phyloP scores from a whole-genome alignment of 176 grass and related monocot genomes.

The Rhynchospora tenuis region DNA sequence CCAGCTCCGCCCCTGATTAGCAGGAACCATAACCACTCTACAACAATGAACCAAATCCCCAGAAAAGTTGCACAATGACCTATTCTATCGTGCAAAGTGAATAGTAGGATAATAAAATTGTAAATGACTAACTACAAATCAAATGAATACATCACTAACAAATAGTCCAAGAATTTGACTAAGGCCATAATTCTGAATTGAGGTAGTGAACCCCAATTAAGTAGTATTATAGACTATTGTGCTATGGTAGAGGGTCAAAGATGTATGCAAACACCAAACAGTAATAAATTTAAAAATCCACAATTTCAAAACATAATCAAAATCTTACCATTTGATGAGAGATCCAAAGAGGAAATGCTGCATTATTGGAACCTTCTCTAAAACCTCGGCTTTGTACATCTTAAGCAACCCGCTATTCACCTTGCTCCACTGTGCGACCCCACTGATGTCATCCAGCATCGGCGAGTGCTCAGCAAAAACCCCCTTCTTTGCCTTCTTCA shows the following conservation, averaged over 20 bases:
- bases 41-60: background rate
- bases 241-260: background rate
- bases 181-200: background rate
- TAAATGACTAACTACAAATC: background rate
- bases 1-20: background rate
- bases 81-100: background rate
- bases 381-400: slow-evolving; percentile 97
- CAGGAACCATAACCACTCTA: background rate
- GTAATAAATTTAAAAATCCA: background rate
- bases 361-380: slow-evolving; percentile 97
- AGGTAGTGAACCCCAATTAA: background rate
- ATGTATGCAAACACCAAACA: background rate
- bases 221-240: background rate
- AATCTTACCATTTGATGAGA: slow-evolving; percentile 84
- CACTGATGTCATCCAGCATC: slow-evolving; percentile 93
- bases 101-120: background rate
- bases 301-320: background rate
- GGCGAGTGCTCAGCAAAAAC: slow-evolving; percentile 90
- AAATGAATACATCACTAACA: background rate
- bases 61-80: background rate
- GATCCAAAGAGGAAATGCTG: slow-evolving; percentile 98
- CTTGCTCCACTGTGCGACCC: slow-evolving; percentile 65
- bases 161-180: background rate
- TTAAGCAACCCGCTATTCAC: slow-evolving; percentile 91
- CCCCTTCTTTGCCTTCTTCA: slow-evolving; percentile 93